Percentiles rank a stretch among this genome's conserved stretches.
phyloP scores from a whole-genome alignment of 1,284 basidiomycete genomes.

The Moesziomyces sp. region DNA sequence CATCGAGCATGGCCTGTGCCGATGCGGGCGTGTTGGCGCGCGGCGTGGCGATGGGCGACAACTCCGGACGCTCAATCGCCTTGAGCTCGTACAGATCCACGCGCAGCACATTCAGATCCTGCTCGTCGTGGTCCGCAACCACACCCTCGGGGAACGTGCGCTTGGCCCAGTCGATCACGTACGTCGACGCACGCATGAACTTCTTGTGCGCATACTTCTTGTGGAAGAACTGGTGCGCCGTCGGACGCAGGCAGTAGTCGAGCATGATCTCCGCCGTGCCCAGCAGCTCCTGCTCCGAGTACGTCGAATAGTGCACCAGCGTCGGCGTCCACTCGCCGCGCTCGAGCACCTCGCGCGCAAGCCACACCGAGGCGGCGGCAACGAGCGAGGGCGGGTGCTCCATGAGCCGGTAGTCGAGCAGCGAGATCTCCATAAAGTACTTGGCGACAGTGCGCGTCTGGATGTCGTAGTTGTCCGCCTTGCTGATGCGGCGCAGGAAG shows the following conservation, averaged over 20 bases:
- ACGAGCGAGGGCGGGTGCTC: conserved; percentile 83
- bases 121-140: conserved; percentile 43
- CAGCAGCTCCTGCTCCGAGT: conserved; percentile 83
- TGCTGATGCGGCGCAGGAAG: conserved; percentile 78
- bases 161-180: conserved; percentile 64
- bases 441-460: conserved; percentile 91
- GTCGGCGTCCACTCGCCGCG: conserved; percentile 84
- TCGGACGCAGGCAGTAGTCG: conserved; percentile 74
- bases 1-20: conserved; percentile 22
- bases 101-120: conserved; percentile 53
- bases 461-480: conserved; percentile 73
- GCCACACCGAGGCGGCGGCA: conserved; percentile 89
- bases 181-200: conserved; percentile 65
- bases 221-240: conserved; percentile 60
- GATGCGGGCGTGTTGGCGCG: conserved; percentile 31
- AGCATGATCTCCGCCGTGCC: conserved; percentile 92
- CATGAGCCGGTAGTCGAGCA: conserved; percentile 86
- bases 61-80: conserved; percentile 47
- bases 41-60: conserved; percentile 32
- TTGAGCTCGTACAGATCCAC: conserved; percentile 55
- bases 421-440: conserved; percentile 80
- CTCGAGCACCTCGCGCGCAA: conserved; percentile 85
- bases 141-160: conserved; percentile 59
- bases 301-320: conserved; percentile 89
- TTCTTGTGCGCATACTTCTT: conserved; percentile 68